Percentiles rank a stretch among this genome's conserved stretches.
phyloP scores from a whole-genome alignment of 2,329 filamentous ascomycete species.

The Fusarium veterinarium region DNA sequence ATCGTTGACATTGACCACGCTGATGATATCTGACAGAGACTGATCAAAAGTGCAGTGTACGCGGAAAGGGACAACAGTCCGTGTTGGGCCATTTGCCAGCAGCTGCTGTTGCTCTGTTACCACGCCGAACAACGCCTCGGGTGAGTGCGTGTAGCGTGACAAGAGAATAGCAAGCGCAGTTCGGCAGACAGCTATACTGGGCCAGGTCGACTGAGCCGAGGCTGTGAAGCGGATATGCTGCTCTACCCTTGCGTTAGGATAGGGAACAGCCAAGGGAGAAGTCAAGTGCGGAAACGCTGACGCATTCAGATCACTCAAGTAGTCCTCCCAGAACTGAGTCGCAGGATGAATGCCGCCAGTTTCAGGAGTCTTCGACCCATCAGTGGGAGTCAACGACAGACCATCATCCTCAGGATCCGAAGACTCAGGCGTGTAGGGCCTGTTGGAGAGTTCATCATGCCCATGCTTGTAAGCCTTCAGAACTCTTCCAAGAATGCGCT shows the following conservation, averaged over 20 bases:
- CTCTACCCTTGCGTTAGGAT: not conserved
- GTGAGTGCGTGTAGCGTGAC: slow-evolving; percentile 6
- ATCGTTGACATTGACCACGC: not conserved
- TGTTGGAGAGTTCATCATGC: not conserved
- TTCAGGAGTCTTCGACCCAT: not conserved
- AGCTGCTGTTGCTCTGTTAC: not conserved
- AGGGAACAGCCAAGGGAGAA: not conserved
- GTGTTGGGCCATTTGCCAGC: not conserved
- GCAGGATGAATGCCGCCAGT: not conserved
- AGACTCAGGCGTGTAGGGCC: not conserved
- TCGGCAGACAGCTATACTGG: not conserved
- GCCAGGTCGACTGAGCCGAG: too few species aligned
- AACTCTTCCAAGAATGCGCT: not conserved
- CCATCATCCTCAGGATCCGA: not conserved
- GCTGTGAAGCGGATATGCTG: not conserved
- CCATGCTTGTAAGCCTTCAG: not conserved
- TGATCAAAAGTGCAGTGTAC: not conserved
- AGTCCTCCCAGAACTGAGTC: not conserved
- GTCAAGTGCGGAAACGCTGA: slow-evolving; percentile 4
- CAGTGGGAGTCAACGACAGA: not conserved
- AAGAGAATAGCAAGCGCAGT: slow-evolving; percentile 5
- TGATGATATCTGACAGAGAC: not conserved
- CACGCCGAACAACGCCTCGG: slow-evolving; percentile 4
- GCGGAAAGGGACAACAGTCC: slow-evolving; percentile 2
- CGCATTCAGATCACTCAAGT: not conserved